Base-by-base conservation (phyloP, 225 moss, liverwort and hornwort species). In the Bryum argenteum region DNA sequence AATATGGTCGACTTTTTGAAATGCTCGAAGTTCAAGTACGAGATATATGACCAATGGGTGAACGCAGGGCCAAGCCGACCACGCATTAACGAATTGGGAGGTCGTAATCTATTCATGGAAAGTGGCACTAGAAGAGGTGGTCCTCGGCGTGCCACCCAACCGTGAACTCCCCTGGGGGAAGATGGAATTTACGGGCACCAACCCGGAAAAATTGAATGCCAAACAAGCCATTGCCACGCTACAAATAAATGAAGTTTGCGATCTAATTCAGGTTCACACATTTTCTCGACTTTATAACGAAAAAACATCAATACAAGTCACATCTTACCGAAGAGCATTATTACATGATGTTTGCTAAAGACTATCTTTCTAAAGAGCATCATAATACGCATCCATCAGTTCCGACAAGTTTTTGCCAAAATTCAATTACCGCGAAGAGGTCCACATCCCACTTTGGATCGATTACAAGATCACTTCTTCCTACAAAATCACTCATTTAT, bases 111-210 rank as follows among this genome's bases (percentile, higher is more conserved):
- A 87, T 13, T 78, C 88, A 9, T 95, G 95, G 95, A 66, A 77
- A 61, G 48, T 60, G 39, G 95, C 88, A 6, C 60, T 95, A 39
- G 86, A 91, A 77, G 95, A 93, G 44, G 79, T 89, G 44, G 76
- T 95, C 0, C 41, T 95, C 0, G 70, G 77, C 0, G 20, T 85
- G 0, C 60, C 63, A 7, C 77, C 81, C 17, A 12, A 63, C 1
- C 74, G 65, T 22, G 71, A 84, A 39, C 74, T 91, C 9, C 87
- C 93, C 10, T 95, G 95, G 92, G 88, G 84, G 0, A 89, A 89
- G 60, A 75, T 78, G 10, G 83, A 87, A 44, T 87, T 80, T 18
- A 78, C 69, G 16, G 95, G 95, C 13, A n/a, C 59, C 6, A 81
- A 78, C 1, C 12, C 33, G 0, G 48, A 73, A 4, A 43, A 8